phyloP scores from a whole-genome alignment of 192 early-diverging fungal species.

The Ambispora gerdemannii region DNA sequence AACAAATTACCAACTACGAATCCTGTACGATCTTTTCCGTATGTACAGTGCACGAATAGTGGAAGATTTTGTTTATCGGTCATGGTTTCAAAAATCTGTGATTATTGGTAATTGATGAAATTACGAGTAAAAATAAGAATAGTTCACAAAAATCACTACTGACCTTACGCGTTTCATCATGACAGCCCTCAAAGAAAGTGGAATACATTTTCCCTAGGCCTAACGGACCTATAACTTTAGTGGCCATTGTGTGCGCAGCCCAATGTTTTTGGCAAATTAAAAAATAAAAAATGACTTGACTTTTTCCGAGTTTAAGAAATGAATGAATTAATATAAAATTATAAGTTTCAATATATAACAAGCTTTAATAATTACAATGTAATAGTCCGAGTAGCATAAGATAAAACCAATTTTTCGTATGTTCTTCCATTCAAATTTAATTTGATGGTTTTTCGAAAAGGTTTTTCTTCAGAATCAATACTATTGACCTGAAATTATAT shows the following conservation, averaged over 20 bases:
- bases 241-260: constrained; percentile 20
- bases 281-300: constrained; percentile 12
- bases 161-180: constrained; percentile 41
- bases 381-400: neutral
- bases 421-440: constrained; percentile 31
- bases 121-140: neutral
- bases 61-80: constrained; percentile 53
- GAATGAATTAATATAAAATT: neutral
- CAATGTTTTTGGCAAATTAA: constrained; percentile 1
- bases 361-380: constrained; percentile 30
- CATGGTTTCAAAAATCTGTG: constrained; percentile 48
- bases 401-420: constrained; percentile 25
- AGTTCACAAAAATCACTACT: neutral
- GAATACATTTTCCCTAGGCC: constrained; percentile 52
- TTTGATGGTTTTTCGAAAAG: neutral
- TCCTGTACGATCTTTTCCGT: constrained; percentile 68
- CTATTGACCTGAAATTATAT: neutral
- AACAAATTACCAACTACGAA: constrained; percentile 41
- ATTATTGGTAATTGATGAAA: neutral
- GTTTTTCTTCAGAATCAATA: neutral
- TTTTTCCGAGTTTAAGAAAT: neutral
- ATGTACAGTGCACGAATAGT: constrained; percentile 64
- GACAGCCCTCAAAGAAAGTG: constrained; percentile 46
- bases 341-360: neutral
- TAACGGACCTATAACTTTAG: constrained; percentile 35